These are phyloP conservation scores for Fusarium buharicum DNA, from an alignment of 2,329 filamentous ascomycete species.

Conservation along the genomic window DNA sequence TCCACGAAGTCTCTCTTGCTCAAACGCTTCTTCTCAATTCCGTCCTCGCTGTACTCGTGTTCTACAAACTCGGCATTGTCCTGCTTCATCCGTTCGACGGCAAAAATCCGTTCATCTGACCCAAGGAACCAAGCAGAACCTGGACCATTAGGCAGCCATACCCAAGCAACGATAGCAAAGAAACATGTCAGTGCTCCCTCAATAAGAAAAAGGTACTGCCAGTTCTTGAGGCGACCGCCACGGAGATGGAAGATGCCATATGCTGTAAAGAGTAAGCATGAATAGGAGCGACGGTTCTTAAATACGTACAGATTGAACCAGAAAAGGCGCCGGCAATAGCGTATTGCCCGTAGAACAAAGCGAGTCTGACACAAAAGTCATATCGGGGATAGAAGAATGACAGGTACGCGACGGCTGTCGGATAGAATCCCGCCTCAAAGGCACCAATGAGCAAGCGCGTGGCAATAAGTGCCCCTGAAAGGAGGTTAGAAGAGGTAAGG, in stretches of 20 bases:
- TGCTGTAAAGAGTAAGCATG: conserved; percentile 27
- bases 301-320: conserved; percentile 41
- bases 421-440: conserved; percentile 46
- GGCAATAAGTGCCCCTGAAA: conserved; percentile 39
- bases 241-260: conserved; percentile 45
- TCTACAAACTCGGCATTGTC: conserved; percentile 42
- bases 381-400: conserved; percentile 44
- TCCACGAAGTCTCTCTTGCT: conserved; percentile 41
- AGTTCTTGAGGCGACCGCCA: conserved; percentile 60
- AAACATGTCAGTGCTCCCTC: conserved; percentile 62
- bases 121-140: conserved; percentile 44
- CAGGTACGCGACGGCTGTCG: conserved; percentile 44
- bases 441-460: conserved; percentile 45
- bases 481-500: conserved; percentile 13
- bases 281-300: neutral
- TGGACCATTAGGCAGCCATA: conserved; percentile 42
- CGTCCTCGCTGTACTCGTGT: conserved; percentile 44
- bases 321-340: conserved; percentile 45
- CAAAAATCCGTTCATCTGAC: conserved; percentile 37
- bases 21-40: conserved; percentile 40
- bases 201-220: conserved; percentile 76
- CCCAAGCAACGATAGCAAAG: conserved; percentile 43
- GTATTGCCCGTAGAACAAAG: conserved; percentile 47
- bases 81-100: conserved; percentile 36
- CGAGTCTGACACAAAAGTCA: conserved; percentile 43